Evolutionary conservation across 805 yeast genomes (phyloP), one percentile per base, ranked within the genome.

Genomic region (Saccharomycopsis capsularis): DNA sequence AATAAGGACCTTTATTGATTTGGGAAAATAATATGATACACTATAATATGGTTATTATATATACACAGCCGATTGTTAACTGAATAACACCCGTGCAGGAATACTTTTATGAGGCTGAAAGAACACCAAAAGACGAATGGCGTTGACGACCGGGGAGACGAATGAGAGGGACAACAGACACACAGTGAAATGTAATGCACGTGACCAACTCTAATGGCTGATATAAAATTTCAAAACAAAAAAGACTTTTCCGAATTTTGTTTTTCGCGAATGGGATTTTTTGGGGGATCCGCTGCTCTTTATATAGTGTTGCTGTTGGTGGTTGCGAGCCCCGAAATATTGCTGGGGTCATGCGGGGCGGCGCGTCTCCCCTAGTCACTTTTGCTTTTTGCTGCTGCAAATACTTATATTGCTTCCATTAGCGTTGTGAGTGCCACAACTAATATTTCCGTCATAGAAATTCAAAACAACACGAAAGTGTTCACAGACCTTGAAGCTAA

Each of bases 11-110:
- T 40, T 40, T 40, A 40, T 40, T 40, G 13, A 39, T 39, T 39
- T n/a, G 13, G 32, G 32, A 27, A 27, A 27, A n/a, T n/a, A 22
- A 39, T 42, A 42, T 42, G 46, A 38, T 42, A 42, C 46, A 42
- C 35, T 15, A 32, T 21, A 30, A 18, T 41, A 41, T 29, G 32
- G 13, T 29, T 9, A 34, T 34, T 42, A 42, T 42, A 42, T 30
- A 42, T 38, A 42, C n/a, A 22, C 38, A 27, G 19, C 32, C 36
- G 46, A 27, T 18, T 42, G 35, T 35, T 44, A 44, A 44, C 42
- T 36, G 18, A 44, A 44, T 44, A 44, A 44, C 47, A 44, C 18
- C 47, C 42, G 40, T 15, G 34, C 9, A 7, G 35, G 15, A 13
- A 25, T n/a, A n/a, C n/a, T n/a, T n/a, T n/a, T n/a, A n/a, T n/a